A percentile compares a stretch with the other conserved stretches of the same genome.
Conservation (phyloP, 768 basidiomycete species). For the Boletus subcaerulescens region DNA sequence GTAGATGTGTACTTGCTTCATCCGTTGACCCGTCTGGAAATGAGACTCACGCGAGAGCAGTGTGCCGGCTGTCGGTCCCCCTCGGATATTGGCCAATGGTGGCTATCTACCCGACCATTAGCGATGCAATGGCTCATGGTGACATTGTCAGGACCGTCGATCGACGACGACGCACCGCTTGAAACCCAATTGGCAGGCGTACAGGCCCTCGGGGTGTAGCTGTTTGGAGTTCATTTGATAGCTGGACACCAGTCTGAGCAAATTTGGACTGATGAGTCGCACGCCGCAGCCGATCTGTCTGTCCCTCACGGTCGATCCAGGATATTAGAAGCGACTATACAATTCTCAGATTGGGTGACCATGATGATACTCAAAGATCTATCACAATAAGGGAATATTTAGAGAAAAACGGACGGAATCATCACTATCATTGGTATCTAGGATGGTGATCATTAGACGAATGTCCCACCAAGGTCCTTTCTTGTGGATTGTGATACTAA, state of each 20-base stretch:
- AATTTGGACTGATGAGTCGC: conserved; percentile 6
- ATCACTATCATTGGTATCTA: conserved; percentile 50
- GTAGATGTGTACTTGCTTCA: conserved; percentile 34
- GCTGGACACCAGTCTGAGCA: conserved; percentile 35
- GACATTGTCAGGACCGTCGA: conserved; percentile 31
- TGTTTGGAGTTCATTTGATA: conserved; percentile 36
- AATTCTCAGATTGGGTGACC: conserved; percentile 42
- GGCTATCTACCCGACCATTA: conserved; percentile 38
- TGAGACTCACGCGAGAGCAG: conserved; percentile 32
- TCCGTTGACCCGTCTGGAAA: conserved; percentile 22
- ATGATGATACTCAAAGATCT: conserved; percentile 46
- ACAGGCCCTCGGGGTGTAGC: conserved; percentile 32
- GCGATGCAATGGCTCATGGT: conserved; percentile 1
- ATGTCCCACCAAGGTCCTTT: conserved; percentile 48
- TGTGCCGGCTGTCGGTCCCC: conserved; percentile 35
- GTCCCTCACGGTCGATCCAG: conserved; percentile 37
- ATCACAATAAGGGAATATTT: conserved; percentile 43
- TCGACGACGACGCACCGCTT: conserved; percentile 16
- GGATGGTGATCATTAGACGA: conserved; percentile 45
- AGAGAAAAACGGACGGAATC: conserved; percentile 28
- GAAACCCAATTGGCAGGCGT: conserved; percentile 25
- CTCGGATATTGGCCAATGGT: conserved; percentile 40
- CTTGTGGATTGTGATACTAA: conserved; percentile 38
- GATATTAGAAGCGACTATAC: conserved; percentile 40
- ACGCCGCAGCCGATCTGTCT: conserved; percentile 37